A percentile compares a stretch with the other conserved stretches of the same genome.
Conservation (phyloP, 2,329 filamentous ascomycete species). For the Phyllosticta capitalensis region DNA sequence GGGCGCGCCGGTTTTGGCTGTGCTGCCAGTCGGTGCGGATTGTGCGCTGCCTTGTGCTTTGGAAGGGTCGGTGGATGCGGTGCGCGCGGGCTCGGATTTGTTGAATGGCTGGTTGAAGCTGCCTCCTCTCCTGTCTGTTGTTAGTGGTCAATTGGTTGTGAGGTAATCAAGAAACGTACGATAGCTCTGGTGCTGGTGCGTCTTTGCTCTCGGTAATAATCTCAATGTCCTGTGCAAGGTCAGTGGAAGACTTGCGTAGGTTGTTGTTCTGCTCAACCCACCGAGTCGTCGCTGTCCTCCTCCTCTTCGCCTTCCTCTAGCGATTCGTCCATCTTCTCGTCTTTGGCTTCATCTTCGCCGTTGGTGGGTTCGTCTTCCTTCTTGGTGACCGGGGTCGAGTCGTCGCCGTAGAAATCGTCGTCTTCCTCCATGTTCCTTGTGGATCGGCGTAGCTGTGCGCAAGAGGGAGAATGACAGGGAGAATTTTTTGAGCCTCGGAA, state of each 20-base stretch:
- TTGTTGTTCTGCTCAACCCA: conserved; percentile 13
- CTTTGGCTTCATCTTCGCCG: conserved; percentile 26
- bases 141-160: conserved; percentile 8
- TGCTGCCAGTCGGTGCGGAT: conserved; percentile 9
- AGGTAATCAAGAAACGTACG: conserved; percentile 16
- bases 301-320: conserved; percentile 36
- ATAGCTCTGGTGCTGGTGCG: conserved; percentile 27
- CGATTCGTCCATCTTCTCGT: conserved; percentile 38
- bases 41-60: conserved; percentile 16
- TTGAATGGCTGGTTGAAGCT: conserved; percentile 26
- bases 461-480: too few relatives aligned
- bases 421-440: conserved; percentile 38
- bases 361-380: conserved; percentile 17
- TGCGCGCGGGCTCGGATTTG: conserved; percentile 23
- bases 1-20: conserved; percentile 8
- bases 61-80: conserved; percentile 17
- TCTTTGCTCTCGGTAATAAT: conserved; percentile 43
- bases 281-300: conserved; percentile 35
- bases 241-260: conserved; percentile 13
- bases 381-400: conserved; percentile 11
- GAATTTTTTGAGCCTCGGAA: too few relatives aligned
- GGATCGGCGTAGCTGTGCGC: not conserved
- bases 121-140: conserved; percentile 15
- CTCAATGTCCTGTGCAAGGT: conserved; percentile 38
- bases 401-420: conserved; percentile 40